A percentile compares a stretch with the other conserved stretches of the same genome.
Evolutionary conservation across 2,329 filamentous ascomycete species (phyloP).

Genomic region (Colletotrichum zoysiae): DNA sequence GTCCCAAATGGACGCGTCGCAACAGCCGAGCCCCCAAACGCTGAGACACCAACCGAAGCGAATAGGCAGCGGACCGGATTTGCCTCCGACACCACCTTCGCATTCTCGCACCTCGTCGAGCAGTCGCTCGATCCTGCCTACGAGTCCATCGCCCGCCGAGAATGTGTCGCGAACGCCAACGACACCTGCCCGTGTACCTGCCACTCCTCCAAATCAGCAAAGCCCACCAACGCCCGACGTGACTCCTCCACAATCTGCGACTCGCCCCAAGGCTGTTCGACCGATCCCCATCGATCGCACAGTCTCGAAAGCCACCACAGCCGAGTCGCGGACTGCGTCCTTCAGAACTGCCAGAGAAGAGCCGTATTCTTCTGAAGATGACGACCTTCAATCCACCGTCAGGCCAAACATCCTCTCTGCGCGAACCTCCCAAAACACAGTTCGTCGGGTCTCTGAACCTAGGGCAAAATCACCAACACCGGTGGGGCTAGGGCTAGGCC

Average conservation of each 20-base stretch:
- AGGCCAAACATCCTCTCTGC: slow-evolving; percentile 55
- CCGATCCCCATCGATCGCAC: slow-evolving; percentile 62
- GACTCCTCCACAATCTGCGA: slow-evolving; percentile 72
- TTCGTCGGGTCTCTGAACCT: slow-evolving; percentile 54
- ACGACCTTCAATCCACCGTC: slow-evolving; percentile 59
- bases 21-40: slow-evolving; percentile 54
- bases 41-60: slow-evolving; percentile 58
- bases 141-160: slow-evolving; percentile 56
- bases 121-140: slow-evolving; percentile 58
- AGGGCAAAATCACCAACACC: slow-evolving; percentile 41
- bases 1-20: slow-evolving; percentile 46
- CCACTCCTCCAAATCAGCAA: slow-evolving; percentile 73
- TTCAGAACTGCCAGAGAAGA: slow-evolving; percentile 79
- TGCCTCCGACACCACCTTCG: slow-evolving; percentile 73
- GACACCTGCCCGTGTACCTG: slow-evolving; percentile 56
- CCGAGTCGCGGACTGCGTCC: slow-evolving; percentile 75
- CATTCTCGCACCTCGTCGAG: slow-evolving; percentile 70
- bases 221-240: slow-evolving; percentile 82
- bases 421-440: slow-evolving; percentile 59
- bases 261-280: slow-evolving; percentile 59
- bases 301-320: slow-evolving; percentile 66
- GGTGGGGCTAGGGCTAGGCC: slow-evolving; percentile 36
- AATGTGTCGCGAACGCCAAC: slow-evolving; percentile 54
- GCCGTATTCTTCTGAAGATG: slow-evolving; percentile 72
- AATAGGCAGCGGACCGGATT: slow-evolving; percentile 60